Conservation (phyloP, 2,329 filamentous ascomycete species). For the Phaeosphaeriaceae sp. region DNA sequence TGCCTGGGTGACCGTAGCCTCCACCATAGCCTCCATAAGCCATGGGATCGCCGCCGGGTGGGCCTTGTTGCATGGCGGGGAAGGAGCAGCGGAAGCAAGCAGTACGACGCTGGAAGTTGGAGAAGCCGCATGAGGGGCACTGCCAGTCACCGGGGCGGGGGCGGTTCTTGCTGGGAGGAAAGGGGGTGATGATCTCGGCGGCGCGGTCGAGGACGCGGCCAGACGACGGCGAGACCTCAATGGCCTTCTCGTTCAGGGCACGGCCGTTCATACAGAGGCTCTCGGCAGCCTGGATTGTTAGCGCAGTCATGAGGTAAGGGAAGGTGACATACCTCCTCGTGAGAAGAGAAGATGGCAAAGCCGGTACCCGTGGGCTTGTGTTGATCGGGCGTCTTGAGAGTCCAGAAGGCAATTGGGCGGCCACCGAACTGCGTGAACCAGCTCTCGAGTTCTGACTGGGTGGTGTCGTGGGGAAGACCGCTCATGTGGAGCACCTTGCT, state of each 20-base stretch:
- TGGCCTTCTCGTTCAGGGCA: slow-evolving; percentile 97
- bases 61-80: slow-evolving; percentile 86
- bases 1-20: slow-evolving; percentile 67
- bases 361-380: slow-evolving; percentile 99
- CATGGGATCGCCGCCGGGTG: slow-evolving; percentile 72
- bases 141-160: slow-evolving; percentile 98
- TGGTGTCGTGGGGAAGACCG: slow-evolving; percentile 95
- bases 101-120: slow-evolving; percentile 97
- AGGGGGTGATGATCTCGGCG: slow-evolving; percentile 93
- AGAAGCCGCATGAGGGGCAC: slow-evolving; percentile 97
- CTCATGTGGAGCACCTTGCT: slow-evolving; percentile 99
- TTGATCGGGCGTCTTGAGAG: slow-evolving; percentile 93
- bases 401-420: slow-evolving; percentile 98
- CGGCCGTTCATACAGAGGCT: slow-evolving; percentile 99
- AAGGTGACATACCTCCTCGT: slow-evolving; percentile 79
- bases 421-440: slow-evolving; percentile 99
- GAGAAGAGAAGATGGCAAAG: slow-evolving; percentile 97
- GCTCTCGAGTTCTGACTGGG: slow-evolving; percentile 96
- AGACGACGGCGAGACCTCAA: slow-evolving; percentile 97
- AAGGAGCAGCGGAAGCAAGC: slow-evolving; percentile 99
- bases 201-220: slow-evolving; percentile 94
- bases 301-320: background rate
- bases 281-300: slow-evolving; percentile 77
- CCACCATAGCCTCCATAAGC: slow-evolving; percentile 60
- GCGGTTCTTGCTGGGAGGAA: slow-evolving; percentile 98